Evolutionary conservation across 176 grass and related monocot species (phyloP).

Genomic region (Pharus latifolius): DNA sequence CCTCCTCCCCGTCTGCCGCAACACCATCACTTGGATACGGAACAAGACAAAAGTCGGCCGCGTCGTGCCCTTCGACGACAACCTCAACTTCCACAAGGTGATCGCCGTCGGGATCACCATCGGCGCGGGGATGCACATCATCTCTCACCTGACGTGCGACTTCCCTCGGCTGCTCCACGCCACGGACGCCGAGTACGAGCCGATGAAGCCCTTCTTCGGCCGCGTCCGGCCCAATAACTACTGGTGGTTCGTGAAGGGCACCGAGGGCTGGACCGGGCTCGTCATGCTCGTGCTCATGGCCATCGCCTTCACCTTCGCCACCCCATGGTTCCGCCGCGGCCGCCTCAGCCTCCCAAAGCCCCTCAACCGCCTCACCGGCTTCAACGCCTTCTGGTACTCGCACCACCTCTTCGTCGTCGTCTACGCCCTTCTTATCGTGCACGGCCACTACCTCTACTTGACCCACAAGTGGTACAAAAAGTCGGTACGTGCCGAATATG

Average conservation of each 20-base stretch:
- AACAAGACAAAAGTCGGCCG: constrained; percentile 33
- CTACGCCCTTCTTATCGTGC: constrained; percentile 80
- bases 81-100: constrained; percentile 99
- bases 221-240: constrained; percentile 39
- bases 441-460: constrained; percentile 72
- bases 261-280: constrained; percentile 86
- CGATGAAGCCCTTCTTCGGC: constrained; percentile 62
- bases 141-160: constrained; percentile 83
- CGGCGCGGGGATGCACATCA: constrained; percentile 52
- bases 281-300: constrained; percentile 74
- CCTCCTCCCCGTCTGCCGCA: constrained; percentile 91
- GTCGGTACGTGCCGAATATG: constrained; percentile 24
- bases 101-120: constrained; percentile 59
- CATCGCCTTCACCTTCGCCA: constrained; percentile 69
- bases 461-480: constrained; percentile 73
- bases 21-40: constrained; percentile 95
- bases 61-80: constrained; percentile 82
- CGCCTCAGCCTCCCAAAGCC: constrained; percentile 17
- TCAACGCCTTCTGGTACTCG: constrained; percentile 99
- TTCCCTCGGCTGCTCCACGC: constrained; percentile 85
- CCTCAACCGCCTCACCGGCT: constrained; percentile 59
- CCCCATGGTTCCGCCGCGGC: constrained; percentile 72
- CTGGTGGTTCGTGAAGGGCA: constrained; percentile 96
- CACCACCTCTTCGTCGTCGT: constrained; percentile 91
- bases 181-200: constrained; percentile 39